Evolutionary conservation across 2,329 filamentous ascomycete genomes (phyloP).

Genomic region (Hortaea werneckii): DNA sequence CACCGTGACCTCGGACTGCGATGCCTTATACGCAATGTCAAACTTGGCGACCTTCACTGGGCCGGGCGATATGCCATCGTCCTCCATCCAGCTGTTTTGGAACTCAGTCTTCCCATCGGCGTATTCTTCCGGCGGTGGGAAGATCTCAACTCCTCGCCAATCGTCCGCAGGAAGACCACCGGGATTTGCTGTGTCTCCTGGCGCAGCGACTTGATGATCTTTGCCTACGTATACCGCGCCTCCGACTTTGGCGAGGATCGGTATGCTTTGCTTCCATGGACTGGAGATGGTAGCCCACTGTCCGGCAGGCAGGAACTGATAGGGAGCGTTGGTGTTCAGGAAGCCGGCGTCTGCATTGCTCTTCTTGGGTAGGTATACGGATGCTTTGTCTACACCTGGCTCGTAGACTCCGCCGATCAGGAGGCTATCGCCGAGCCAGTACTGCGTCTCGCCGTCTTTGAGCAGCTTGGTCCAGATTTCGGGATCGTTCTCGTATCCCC

Average conservation of each 20-base stretch:
- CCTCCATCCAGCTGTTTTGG: conserved; percentile 43
- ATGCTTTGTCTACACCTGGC: conserved; percentile 43
- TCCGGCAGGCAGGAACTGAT: conserved; percentile 46
- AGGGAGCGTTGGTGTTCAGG: conserved; percentile 52
- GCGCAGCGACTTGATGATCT: conserved; percentile 40
- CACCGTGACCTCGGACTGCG: conserved; percentile 35
- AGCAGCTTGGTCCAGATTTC: conserved; percentile 54
- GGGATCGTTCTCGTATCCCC: conserved; percentile 58
- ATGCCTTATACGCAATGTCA: conserved; percentile 35
- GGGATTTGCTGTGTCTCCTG: conserved; percentile 38
- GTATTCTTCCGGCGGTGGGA: conserved; percentile 37
- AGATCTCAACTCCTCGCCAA: conserved; percentile 48
- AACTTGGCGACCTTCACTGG: conserved; percentile 32
- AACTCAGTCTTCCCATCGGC: conserved; percentile 27
- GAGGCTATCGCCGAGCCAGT: conserved; percentile 60
- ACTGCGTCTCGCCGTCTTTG: conserved; percentile 58
- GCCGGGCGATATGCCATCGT: conserved; percentile 44
- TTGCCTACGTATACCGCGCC: conserved; percentile 45
- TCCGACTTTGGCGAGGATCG: conserved; percentile 46
- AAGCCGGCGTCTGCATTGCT: conserved; percentile 40
- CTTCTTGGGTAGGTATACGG: conserved; percentile 52
- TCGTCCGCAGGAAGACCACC: conserved; percentile 42
- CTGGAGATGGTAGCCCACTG: conserved; percentile 44
- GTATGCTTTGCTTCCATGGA: conserved; percentile 45
- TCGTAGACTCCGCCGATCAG: conserved; percentile 60